Evolutionary conservation across 371 early-diverging fungal species (phyloP), one percentile per base, ranked within the genome.

Genomic region (Lichtheimia corymbifera): DNA sequence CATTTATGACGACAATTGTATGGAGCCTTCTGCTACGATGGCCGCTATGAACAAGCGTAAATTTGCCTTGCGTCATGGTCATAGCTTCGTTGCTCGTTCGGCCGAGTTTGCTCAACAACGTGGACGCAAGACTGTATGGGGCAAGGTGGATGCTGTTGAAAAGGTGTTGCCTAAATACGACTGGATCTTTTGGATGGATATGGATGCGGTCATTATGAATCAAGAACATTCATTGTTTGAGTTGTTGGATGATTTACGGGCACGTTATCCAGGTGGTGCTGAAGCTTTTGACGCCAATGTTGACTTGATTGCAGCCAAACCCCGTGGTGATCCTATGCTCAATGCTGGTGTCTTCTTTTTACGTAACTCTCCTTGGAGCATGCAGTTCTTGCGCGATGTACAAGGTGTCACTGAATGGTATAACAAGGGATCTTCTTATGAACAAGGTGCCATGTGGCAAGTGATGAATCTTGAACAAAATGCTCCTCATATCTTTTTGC

Each of bases 141-240:
- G 86, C 49, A 86, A 86, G 63, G 72, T 88, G 54, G 84, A 84
- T 55, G 82, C 72, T 11, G 72, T 88, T 12, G 83, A 88, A 67
- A 88, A 86, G 58, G 69, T 75, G 9, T 54, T 88, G 14, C 88
- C 86, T 4, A 78, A 83, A 42, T 88, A 88, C 58, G 83, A 88
- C 27, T 88, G 88, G 88, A 50, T 88, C 9, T 77, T 88, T 28
- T 88, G 88, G 88, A 67, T 84, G 69, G 88, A 88, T 63, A 86
- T 86, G 85, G 86, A 88, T 61, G 84, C 86, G 5, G 79, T 88
- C 14, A 74, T 88, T 18, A 76, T 80, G 61, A 73, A 88, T 67
- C 59, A 71, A 17, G 65, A 76, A 24, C 62, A 63, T 25, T 74
- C 82, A 5, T 61, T 83, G 0, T 72, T 82, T 53, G 63, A 68